Base-by-base conservation (phyloP, 345 rosid species). In the Clarkia xantiana region DNA sequence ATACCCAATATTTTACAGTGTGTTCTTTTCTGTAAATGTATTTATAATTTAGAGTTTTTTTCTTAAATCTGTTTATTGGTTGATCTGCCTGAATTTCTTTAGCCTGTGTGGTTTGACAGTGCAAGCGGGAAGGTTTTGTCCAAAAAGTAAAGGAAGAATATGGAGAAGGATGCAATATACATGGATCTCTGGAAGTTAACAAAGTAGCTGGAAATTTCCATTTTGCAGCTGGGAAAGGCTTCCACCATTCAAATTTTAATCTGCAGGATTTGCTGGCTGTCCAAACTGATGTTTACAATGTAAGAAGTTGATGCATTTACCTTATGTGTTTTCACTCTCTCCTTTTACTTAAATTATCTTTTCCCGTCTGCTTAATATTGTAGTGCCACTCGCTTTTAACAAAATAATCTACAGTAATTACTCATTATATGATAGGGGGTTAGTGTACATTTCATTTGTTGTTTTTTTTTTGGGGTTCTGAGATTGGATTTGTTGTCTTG, bases 201-300 rank as follows among this genome's bases (percentile, higher is more conserved):
- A 89, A 81, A 64, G 94, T 89, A 54, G 95, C 97, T 62, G 95
- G 91, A 63, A 82, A 72, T 64, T 86, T 83, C 56, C 94, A 86
- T 67, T 85, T 90, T 59, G 66, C 81, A 48, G 76, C 86, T 43
- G 91, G 88, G 43, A 78, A 80, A 71, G 78, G 90, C 69, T 85
- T 90, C 61, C 94, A 77, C 47, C 85, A 78, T 17, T 71, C 97
- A 38, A 79, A 69, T 66, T 53, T 89, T 61, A 72, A 76, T 34
- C 54, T 85, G 34, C 79, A 73, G 42, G 88, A 86, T 69, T 63
- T 85, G 75, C 54, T 85, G 47, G 69, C 79, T 51, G 61, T 77
- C 59, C 90, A 77, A 59, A 73, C 63, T 36, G 95, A 82, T 53
- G 76, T 60, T 55, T 86, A 75, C 66, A 89, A 89, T 70, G 94